Evolutionary conservation across 129 eudicot species (phyloP).

Genomic region (Gnaphalium uliginosum): DNA sequence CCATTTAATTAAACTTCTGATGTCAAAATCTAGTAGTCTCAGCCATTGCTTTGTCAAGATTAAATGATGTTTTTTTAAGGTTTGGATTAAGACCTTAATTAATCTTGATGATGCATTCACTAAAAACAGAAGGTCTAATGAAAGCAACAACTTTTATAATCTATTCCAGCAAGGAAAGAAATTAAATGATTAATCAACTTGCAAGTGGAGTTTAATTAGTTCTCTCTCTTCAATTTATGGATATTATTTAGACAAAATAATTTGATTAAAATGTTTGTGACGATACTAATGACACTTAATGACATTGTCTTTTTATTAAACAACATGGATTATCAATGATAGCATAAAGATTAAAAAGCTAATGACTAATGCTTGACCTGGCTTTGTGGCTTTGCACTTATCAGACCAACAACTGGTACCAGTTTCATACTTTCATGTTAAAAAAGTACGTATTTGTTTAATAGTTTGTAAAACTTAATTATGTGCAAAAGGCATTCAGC

Average conservation of each 20-base stretch:
- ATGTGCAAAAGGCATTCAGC: neutral
- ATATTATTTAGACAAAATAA: constrained; percentile 16
- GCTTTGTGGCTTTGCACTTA: constrained; percentile 29
- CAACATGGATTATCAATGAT: neutral
- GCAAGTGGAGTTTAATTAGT: neutral
- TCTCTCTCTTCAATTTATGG: neutral
- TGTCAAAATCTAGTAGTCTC: constrained; percentile 23
- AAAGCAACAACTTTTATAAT: constrained; percentile 30
- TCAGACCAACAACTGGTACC: constrained; percentile 33
- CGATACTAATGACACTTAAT: constrained; percentile 27
- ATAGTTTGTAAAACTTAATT: constrained; percentile 5
- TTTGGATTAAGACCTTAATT: constrained; percentile 26
- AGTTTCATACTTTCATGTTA: constrained; percentile 18
- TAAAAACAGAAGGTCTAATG: constrained; percentile 22
- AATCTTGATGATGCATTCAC: constrained; percentile 28
- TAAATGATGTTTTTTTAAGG: constrained; percentile 20
- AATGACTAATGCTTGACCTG: constrained; percentile 19
- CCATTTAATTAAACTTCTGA: constrained; percentile 1
- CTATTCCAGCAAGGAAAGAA: constrained; percentile 17
- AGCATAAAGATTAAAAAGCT: constrained; percentile 13
- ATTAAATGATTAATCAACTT: constrained; percentile 19
- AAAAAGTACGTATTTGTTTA: constrained; percentile 5
- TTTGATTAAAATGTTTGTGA: constrained; percentile 25
- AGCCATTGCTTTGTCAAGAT: constrained; percentile 20
- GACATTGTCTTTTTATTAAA: constrained; percentile 11